Evolutionary conservation across 225 moss, liverwort and hornwort species (phyloP).

Genomic region (Straminergon stramineum): DNA sequence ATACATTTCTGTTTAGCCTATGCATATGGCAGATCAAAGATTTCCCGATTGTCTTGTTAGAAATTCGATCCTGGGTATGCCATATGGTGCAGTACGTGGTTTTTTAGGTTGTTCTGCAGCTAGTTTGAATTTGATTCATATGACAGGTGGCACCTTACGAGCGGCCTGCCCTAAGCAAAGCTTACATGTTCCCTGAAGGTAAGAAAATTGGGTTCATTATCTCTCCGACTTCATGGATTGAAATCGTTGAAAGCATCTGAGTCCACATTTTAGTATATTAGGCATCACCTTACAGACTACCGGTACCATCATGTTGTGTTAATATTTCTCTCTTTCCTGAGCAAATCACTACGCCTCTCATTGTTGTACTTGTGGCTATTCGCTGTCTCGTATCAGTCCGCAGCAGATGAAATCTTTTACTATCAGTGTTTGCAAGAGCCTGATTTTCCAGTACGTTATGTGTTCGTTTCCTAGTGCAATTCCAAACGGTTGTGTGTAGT

Average conservation of each 20-base stretch:
- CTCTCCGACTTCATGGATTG: background rate
- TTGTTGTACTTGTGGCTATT: background rate
- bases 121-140: background rate
- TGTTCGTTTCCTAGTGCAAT: background rate
- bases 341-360: background rate
- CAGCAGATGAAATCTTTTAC: background rate
- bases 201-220: background rate
- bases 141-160: constrained; percentile 70
- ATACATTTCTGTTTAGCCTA: background rate
- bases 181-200: constrained; percentile 56
- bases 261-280: background rate
- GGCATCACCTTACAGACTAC: background rate
- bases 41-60: background rate
- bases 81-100: background rate
- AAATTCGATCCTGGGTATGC: background rate
- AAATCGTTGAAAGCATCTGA: background rate
- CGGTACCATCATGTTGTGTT: background rate
- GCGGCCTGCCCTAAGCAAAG: constrained; percentile 73
- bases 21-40: background rate
- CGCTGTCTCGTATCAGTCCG: background rate
- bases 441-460: background rate
- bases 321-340: background rate
- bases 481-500: background rate
- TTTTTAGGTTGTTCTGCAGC: background rate
- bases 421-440: background rate